These are phyloP conservation scores for Monosporascus sp. DNA, from an alignment of 2,329 filamentous ascomycete genomes.

Conservation along the genomic window DNA sequence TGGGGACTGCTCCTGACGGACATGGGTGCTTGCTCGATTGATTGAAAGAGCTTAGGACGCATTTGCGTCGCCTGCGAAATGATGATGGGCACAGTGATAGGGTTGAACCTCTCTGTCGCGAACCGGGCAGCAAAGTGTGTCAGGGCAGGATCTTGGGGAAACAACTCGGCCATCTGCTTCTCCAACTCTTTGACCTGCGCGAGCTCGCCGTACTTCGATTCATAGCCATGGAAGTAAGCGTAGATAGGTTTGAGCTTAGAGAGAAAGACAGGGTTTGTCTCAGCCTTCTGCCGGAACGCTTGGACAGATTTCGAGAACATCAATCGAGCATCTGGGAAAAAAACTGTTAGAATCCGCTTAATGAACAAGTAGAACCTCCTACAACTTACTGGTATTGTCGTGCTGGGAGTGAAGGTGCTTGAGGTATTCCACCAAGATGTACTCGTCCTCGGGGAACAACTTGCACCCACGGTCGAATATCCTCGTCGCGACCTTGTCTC, in stretches of 20 bases:
- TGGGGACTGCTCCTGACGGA: conserved; percentile 42
- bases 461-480: conserved; percentile 94
- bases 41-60: conserved; percentile 55
- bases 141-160: conserved; percentile 77
- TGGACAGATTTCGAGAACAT: conserved; percentile 94
- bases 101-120: conserved; percentile 70
- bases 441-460: conserved; percentile 88
- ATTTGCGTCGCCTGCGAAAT: conserved; percentile 78
- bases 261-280: conserved; percentile 41
- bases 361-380: neutral
- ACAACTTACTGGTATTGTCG: conserved; percentile 79
- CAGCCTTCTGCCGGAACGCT: conserved; percentile 71
- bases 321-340: conserved; percentile 71
- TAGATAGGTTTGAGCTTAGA: conserved; percentile 80
- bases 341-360: conserved; percentile 15
- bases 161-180: conserved; percentile 88
- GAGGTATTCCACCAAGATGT: conserved; percentile 91
- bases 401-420: conserved; percentile 91
- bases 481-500: conserved; percentile 84
- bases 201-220: conserved; percentile 89
- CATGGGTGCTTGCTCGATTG: conserved; percentile 43
- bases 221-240: conserved; percentile 89
- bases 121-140: conserved; percentile 73
- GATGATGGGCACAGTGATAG: conserved; percentile 73
- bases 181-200: conserved; percentile 88